phyloP scores from a whole-genome alignment of 495 filamentous ascomycete genomes.

The Penicillium arizonense region DNA sequence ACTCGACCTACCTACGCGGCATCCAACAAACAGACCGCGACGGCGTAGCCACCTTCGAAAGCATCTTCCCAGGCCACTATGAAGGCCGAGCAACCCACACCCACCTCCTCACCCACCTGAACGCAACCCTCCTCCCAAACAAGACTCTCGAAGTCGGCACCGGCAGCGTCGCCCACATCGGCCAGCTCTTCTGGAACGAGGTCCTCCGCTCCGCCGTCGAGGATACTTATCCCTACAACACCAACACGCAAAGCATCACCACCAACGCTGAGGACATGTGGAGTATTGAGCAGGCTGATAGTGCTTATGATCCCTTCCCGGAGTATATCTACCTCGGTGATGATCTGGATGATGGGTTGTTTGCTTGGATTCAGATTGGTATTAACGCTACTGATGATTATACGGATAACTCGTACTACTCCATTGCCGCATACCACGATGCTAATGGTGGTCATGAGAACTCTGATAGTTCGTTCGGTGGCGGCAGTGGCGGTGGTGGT shows the following conservation, averaged over 20 bases:
- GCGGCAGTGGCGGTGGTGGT: constrained; percentile 17
- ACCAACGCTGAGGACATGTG: constrained; percentile 46
- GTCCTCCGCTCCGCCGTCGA: constrained; percentile 55
- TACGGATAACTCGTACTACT: constrained; percentile 37
- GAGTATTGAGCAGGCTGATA: constrained; percentile 28
- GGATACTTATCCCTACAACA: constrained; percentile 51
- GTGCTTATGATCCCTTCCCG: constrained; percentile 35
- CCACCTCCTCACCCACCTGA: constrained; percentile 51
- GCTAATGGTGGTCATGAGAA: constrained; percentile 34
- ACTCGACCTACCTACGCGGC: constrained; percentile 53
- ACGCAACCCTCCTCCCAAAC: constrained; percentile 46
- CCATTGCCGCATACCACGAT: constrained; percentile 36
- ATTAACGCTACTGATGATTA: constrained; percentile 51
- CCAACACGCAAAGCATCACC: constrained; percentile 52
- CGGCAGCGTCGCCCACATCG: constrained; percentile 36
- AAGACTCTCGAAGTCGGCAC: constrained; percentile 45
- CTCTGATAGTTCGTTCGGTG: constrained; percentile 12
- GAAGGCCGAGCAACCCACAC: constrained; percentile 57
- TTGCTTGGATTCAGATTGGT: constrained; percentile 58
- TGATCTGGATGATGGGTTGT: constrained; percentile 46
- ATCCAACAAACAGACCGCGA: constrained; percentile 53
- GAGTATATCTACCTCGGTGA: constrained; percentile 49
- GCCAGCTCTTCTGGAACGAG: constrained; percentile 64
- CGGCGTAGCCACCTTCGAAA: constrained; percentile 56
- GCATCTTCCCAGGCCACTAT: constrained; percentile 62